phyloP scores from a whole-genome alignment of 306 rosid species.

The Glycine latifolia region DNA sequence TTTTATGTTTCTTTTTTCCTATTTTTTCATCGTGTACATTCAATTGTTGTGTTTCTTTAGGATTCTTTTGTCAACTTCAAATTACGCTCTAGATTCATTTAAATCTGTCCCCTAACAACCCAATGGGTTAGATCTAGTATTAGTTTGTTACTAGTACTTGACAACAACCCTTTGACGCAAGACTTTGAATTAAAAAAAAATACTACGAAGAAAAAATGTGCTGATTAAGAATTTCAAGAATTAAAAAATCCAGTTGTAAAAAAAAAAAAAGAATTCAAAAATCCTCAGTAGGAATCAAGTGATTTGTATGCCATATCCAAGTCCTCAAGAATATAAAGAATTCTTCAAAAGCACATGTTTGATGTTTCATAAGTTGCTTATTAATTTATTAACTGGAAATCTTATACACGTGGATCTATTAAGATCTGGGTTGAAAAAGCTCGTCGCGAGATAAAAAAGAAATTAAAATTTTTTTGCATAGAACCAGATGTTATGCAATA shows the following conservation, averaged over 20 bases:
- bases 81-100: no score
- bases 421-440: background rate
- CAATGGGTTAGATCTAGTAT: no score
- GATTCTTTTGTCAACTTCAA: no score
- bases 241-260: background rate
- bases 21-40: no score
- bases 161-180: no score
- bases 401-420: background rate
- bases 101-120: no score
- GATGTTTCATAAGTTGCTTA: background rate
- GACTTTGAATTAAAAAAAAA: background rate
- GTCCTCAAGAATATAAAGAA: background rate
- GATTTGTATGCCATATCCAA: background rate
- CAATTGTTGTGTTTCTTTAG: no score
- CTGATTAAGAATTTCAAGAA: background rate
- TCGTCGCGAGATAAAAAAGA: background rate
- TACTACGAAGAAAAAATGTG: background rate
- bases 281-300: background rate
- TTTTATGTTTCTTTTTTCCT: no score
- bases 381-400: slow-evolving; percentile 8
- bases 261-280: background rate
- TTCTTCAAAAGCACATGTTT: background rate
- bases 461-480: background rate
- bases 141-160: no score
- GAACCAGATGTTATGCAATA: background rate